phyloP scores from a whole-genome alignment of 768 basidiomycete genomes.

The Kondoa malvinella region DNA sequence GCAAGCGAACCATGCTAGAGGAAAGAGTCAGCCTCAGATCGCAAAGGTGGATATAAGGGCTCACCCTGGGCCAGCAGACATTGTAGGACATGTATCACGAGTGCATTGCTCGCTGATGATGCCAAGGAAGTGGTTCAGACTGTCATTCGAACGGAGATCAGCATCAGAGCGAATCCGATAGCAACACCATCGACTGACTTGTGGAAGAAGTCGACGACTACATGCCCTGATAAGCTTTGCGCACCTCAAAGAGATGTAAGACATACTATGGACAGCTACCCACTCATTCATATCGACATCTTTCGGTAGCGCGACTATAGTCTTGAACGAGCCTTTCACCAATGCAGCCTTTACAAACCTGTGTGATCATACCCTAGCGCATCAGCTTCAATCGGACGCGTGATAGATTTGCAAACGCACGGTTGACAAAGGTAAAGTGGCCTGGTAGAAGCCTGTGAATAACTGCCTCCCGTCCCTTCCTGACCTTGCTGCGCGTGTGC shows the following conservation, averaged over 20 bases:
- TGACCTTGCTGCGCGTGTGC: not conserved
- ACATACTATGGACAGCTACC: slow-evolving; percentile 39
- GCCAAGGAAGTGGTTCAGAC: slow-evolving; percentile 85
- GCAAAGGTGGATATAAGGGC: slow-evolving; percentile 32
- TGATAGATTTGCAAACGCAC: slow-evolving; percentile 8
- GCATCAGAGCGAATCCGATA: not conserved
- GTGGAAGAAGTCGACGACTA: slow-evolving; percentile 94
- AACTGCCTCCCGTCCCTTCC: not conserved
- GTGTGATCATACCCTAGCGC: too few relatives aligned
- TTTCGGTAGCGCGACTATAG: slow-evolving; percentile 88
- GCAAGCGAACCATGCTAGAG: not conserved
- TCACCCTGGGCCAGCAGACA: slow-evolving; percentile 74
- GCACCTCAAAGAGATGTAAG: not conserved
- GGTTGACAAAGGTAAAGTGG: slow-evolving; percentile 21
- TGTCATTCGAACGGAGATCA: not conserved
- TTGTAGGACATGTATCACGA: slow-evolving; percentile 68
- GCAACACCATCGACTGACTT: slow-evolving; percentile 34
- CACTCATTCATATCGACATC: slow-evolving; percentile 43
- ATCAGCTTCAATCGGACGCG: not conserved
- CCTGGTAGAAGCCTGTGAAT: slow-evolving; percentile 9
- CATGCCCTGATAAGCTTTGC: not conserved
- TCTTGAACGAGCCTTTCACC: slow-evolving; percentile 97
- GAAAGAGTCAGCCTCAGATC: not conserved
- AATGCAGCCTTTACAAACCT: slow-evolving; percentile 77
- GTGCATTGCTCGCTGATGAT: slow-evolving; percentile 87